These are phyloP conservation scores for Paspalum notatum DNA, from an alignment of 176 grass and related monocot genomes.

Conservation along the genomic window DNA sequence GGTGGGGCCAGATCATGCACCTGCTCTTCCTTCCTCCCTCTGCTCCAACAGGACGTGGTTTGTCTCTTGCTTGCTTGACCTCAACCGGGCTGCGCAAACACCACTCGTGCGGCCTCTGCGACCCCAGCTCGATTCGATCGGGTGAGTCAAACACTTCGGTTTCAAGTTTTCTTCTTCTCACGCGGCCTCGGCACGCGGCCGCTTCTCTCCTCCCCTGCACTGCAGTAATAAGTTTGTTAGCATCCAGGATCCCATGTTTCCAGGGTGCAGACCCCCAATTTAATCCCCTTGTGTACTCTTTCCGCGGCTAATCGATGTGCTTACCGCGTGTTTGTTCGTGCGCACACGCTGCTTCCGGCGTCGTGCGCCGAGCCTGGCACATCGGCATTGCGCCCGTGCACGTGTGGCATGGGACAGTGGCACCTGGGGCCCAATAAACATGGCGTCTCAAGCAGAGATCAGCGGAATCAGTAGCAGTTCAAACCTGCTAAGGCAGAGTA, in stretches of 20 bases:
- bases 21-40: slow-evolving; percentile 24
- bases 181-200: slow-evolving; percentile 38
- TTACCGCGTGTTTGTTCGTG: slow-evolving; percentile 52
- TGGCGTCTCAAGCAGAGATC: slow-evolving; percentile 32
- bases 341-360: slow-evolving; percentile 41
- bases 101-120: not conserved
- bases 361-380: slow-evolving; percentile 31
- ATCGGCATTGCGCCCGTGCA: slow-evolving; percentile 42
- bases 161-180: slow-evolving; percentile 72
- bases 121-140: slow-evolving; percentile 50
- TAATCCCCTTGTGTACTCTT: slow-evolving; percentile 48
- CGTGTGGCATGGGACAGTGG: slow-evolving; percentile 53
- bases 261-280: slow-evolving; percentile 64
- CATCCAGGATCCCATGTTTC: slow-evolving; percentile 73
- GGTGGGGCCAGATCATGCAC: not conserved
- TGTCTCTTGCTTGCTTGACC: slow-evolving; percentile 71
- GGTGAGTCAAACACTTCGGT: slow-evolving; percentile 80
- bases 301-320: slow-evolving; percentile 48
- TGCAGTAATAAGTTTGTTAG: slow-evolving; percentile 55
- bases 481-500: not conserved
- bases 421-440: slow-evolving; percentile 37
- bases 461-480: slow-evolving; percentile 17
- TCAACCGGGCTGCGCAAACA: slow-evolving; percentile 36
- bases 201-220: not conserved
- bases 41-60: slow-evolving; percentile 49